These are phyloP conservation scores for Phyllostachys edulis DNA, from an alignment of 176 grass and related monocot species.

Conservation along the genomic window DNA sequence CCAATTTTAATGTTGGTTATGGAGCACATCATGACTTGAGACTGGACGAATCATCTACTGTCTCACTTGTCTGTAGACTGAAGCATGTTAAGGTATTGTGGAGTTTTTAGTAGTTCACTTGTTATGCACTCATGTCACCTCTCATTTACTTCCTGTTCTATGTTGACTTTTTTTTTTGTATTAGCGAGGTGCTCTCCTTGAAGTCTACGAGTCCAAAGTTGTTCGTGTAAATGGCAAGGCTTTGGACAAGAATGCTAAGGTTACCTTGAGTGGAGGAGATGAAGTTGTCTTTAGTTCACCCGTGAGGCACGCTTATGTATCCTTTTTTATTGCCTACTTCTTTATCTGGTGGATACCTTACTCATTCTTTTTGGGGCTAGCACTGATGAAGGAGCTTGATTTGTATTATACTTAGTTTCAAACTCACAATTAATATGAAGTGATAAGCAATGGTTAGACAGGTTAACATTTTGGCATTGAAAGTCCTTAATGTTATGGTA, in stretches of 20 bases:
- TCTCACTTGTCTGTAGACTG: constrained; percentile 69
- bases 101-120: background rate
- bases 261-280: constrained; percentile 84
- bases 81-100: constrained; percentile 76
- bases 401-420: constrained; percentile 6
- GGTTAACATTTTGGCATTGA: constrained; percentile 9
- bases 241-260: constrained; percentile 65
- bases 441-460: constrained; percentile 18
- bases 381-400: constrained; percentile 26
- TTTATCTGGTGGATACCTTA: background rate
- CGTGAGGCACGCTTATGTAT: constrained; percentile 86
- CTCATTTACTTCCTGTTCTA: background rate
- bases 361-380: constrained; percentile 23
- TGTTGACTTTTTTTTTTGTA: background rate
- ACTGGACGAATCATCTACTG: constrained; percentile 58
- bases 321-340: constrained; percentile 44
- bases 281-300: constrained; percentile 83
- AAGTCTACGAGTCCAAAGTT: constrained; percentile 72
- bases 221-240: constrained; percentile 86
- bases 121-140: constrained; percentile 13
- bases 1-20: constrained; percentile 83
- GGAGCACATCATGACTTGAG: constrained; percentile 75
- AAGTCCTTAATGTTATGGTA: constrained; percentile 68
- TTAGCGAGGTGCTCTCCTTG: constrained; percentile 68
- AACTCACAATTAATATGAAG: background rate